These are phyloP conservation scores for Globisporangium lucens DNA, from an alignment of 352 stramenopile genomes.

Conservation along the genomic window DNA sequence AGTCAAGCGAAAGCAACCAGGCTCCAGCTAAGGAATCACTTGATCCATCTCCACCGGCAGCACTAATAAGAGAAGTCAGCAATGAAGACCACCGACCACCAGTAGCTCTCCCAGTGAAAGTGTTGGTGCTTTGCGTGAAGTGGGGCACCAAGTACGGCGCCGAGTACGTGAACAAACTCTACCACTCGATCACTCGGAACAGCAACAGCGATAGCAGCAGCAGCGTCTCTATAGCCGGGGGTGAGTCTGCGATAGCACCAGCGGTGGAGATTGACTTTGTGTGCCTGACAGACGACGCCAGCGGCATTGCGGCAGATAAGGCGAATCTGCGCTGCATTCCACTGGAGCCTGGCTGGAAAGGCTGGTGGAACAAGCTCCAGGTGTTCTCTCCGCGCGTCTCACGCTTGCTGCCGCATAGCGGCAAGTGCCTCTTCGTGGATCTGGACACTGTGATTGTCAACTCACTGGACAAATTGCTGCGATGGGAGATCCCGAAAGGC, in stretches of 20 bases:
- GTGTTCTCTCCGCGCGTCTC: slow-evolving; percentile 41
- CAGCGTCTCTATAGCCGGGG: not conserved
- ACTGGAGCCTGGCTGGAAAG: slow-evolving; percentile 35
- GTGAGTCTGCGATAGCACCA: not conserved
- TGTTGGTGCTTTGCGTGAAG: slow-evolving; percentile 80
- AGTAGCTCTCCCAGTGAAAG: not conserved
- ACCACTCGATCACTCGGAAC: slow-evolving; percentile 36
- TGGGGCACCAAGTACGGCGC: slow-evolving; percentile 80
- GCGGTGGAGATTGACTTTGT: slow-evolving; percentile 37
- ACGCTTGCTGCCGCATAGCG: slow-evolving; percentile 2
- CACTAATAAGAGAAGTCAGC: slow-evolving; percentile 94
- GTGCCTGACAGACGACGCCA: slow-evolving; percentile 66
- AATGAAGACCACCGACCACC: slow-evolving; percentile 90
- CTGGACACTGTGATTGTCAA: slow-evolving; percentile 74
- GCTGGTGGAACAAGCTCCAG: slow-evolving; percentile 85
- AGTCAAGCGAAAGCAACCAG: slow-evolving; percentile 37
- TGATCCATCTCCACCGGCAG: not conserved
- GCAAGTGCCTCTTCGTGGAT: slow-evolving; percentile 60
- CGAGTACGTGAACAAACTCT: slow-evolving; percentile 84
- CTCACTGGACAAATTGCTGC: slow-evolving; percentile 31
- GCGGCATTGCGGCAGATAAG: slow-evolving; percentile 25
- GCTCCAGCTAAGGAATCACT: not conserved
- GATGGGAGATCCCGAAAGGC: slow-evolving; percentile 15
- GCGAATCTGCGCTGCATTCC: slow-evolving; percentile 27
- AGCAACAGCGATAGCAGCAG: not conserved